Evolutionary conservation across 768 basidiomycete genomes (phyloP), one percentile per base, ranked within the genome.

Genomic region (Boletus barrowsii): DNA sequence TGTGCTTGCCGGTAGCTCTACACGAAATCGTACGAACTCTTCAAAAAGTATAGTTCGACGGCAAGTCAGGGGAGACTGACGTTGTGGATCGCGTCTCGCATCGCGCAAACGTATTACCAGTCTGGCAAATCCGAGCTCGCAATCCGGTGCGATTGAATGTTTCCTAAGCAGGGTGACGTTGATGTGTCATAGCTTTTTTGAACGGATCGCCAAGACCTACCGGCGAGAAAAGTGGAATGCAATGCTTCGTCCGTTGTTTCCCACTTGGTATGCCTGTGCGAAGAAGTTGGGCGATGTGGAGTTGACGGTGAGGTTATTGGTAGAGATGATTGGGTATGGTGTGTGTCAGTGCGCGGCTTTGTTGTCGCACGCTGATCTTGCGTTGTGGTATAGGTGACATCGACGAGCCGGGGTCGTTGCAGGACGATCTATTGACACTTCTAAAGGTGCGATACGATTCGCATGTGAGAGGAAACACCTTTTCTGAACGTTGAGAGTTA

Each of bases 21-120:
- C 66, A 97, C 93, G 8, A 93, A 95, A 65, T 79, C 97, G 2
- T 98, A 99, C 70, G 92, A 96, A 60, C 68, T 93, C 11, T 93
- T 97, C 76, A 98, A 96, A 74, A 87, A 83, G 61, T 81, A 90
- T 63, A 76, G 74, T 41, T 71, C 80, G 1, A 59, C 73, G 35
- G 64, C 73, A 18, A 80, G 78, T n/a, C 90, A 90, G 59, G 83
- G 84, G 3, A 83, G 95, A 10, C 72, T 93, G 57, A 93, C 92
- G 0, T 74, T 96, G n/a, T 91, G 85, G 80, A 88, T 99, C 48
- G 96, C 94, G 4, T 88, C 83, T 68, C 83, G 87, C 32, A 98
- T 99, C 51, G 96, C 93, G 0, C 83, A 88, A 56, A 88, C 89
- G 4, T 95, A 98, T 66, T 81, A 83, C 56, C 78, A 85, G 14